A percentile compares a stretch with the other conserved stretches of the same genome.
These are phyloP conservation scores for Fraxinus paxiana DNA, from an alignment of 305 asterid genomes.

Conservation along the genomic window DNA sequence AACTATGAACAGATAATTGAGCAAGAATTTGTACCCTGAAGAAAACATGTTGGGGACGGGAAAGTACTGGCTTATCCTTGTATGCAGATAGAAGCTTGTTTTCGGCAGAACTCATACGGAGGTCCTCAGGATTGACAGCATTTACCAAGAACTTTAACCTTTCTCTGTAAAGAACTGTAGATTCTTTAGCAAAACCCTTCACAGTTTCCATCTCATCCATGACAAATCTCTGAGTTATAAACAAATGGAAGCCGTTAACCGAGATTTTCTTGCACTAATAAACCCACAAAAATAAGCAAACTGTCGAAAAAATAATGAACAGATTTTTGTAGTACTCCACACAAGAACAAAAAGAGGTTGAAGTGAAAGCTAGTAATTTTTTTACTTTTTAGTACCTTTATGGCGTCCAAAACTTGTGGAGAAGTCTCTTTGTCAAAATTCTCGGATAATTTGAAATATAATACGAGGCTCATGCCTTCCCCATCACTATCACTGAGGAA, in stretches of 20 bases:
- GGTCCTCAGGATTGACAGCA: conserved; percentile 71
- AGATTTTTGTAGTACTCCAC: not conserved
- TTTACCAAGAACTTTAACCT: conserved; percentile 79
- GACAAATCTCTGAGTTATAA: conserved; percentile 50
- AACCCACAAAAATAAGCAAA: not conserved
- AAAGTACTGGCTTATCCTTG: conserved; percentile 85
- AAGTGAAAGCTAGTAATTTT: not conserved
- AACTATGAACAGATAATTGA: not conserved
- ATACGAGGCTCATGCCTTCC: conserved; percentile 76
- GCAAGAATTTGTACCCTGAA: conserved; percentile 44
- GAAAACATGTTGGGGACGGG: conserved; percentile 87
- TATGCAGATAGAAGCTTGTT: conserved; percentile 78
- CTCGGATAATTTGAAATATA: conserved; percentile 65
- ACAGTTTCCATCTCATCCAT: conserved; percentile 60
- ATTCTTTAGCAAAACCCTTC: conserved; percentile 63
- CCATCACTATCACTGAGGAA: conserved; percentile 76
- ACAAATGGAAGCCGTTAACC: not conserved
- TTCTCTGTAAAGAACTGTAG: conserved; percentile 62
- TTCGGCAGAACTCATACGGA: conserved; percentile 73
- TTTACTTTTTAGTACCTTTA: conserved; percentile 48
- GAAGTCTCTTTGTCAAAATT: conserved; percentile 54
- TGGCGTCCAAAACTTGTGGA: conserved; percentile 45
- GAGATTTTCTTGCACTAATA: not conserved
- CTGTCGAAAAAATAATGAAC: not conserved
- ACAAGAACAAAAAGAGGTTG: not conserved